A percentile compares a stretch with the other conserved stretches of the same genome.
Evolutionary conservation across 1,139 yeast species (phyloP).

Genomic region (Chernovozyma sophiae-reginae): DNA sequence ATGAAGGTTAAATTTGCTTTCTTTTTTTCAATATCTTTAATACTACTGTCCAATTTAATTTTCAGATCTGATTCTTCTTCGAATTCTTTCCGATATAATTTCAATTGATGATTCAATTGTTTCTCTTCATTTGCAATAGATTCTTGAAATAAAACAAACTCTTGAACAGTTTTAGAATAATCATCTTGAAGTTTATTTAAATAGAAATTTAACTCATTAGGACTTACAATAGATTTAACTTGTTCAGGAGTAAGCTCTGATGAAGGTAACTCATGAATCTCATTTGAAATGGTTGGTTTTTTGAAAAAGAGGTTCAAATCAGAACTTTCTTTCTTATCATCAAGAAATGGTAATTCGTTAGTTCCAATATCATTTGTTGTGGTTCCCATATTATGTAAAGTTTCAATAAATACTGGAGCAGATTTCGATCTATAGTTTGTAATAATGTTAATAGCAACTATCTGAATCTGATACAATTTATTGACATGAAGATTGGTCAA

Average conservation of each 20-base stretch:
- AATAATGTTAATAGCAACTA: slow-evolving; percentile 35
- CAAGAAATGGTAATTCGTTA: slow-evolving; percentile 2
- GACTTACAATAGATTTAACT: slow-evolving; percentile 15
- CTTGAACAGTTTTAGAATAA: slow-evolving; percentile 21
- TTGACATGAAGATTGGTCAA: slow-evolving; percentile 28
- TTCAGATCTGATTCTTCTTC: slow-evolving; percentile 31
- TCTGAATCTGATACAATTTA: slow-evolving; percentile 33
- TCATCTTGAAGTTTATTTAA: slow-evolving; percentile 28
- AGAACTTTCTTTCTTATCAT: neutral
- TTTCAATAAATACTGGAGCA: slow-evolving; percentile 25
- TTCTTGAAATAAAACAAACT: slow-evolving; percentile 17
- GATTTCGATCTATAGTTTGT: slow-evolving; percentile 37
- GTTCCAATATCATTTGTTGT: neutral
- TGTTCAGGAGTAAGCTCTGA: slow-evolving; percentile 14
- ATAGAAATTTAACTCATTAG: slow-evolving; percentile 20
- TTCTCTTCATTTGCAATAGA: slow-evolving; percentile 17
- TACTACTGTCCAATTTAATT: slow-evolving; percentile 27
- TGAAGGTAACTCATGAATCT: slow-evolving; percentile 5
- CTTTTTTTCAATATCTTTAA: slow-evolving; percentile 30
- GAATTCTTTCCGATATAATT: slow-evolving; percentile 22
- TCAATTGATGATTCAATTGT: slow-evolving; percentile 18
- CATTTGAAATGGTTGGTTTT: neutral
- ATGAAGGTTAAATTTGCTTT: slow-evolving; percentile 28
- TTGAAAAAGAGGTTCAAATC: neutral
- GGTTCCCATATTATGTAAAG: slow-evolving; percentile 10